A percentile compares a stretch with the other conserved stretches of the same genome.
These are phyloP conservation scores for Caloboletus inedulis DNA, from an alignment of 1,284 basidiomycete genomes.

Conservation along the genomic window DNA sequence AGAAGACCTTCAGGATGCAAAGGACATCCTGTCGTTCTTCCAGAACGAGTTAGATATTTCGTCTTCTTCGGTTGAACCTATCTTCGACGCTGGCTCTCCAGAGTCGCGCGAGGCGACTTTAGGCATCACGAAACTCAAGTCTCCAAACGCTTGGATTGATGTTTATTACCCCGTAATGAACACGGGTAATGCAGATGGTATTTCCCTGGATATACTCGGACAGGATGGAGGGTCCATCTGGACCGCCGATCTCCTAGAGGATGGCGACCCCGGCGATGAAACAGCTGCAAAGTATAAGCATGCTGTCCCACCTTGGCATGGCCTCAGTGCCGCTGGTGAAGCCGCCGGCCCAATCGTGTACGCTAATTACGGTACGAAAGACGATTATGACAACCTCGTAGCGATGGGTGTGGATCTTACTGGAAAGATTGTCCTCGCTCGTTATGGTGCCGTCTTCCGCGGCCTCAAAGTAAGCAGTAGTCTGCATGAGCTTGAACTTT, in stretches of 20 bases:
- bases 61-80: conserved; percentile 43
- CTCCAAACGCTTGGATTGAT: conserved; percentile 74
- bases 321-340: conserved; percentile 62
- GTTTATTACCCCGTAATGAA: conserved; percentile 83
- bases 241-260: conserved; percentile 69
- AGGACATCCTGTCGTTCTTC: conserved; percentile 59
- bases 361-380: conserved; percentile 77
- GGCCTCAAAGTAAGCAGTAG: conserved; percentile 65
- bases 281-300: conserved; percentile 61
- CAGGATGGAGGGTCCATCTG: conserved; percentile 57
- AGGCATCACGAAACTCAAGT: conserved; percentile 40
- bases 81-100: conserved; percentile 63
- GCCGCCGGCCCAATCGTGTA: conserved; percentile 73
- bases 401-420: conserved; percentile 66
- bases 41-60: conserved; percentile 58
- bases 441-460: conserved; percentile 81
- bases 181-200: conserved; percentile 56
- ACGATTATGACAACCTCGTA: conserved; percentile 70
- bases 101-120: conserved; percentile 66
- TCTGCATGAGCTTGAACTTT: background rate
- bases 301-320: conserved; percentile 66
- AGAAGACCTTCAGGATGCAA: conserved; percentile 65
- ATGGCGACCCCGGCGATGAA: conserved; percentile 59
- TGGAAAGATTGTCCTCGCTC: conserved; percentile 80
- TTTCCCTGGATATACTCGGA: conserved; percentile 58